Evolutionary conservation across 306 rosid species (phyloP), one percentile per base, ranked within the genome.

Genomic region (Cicer chorassanicum): DNA sequence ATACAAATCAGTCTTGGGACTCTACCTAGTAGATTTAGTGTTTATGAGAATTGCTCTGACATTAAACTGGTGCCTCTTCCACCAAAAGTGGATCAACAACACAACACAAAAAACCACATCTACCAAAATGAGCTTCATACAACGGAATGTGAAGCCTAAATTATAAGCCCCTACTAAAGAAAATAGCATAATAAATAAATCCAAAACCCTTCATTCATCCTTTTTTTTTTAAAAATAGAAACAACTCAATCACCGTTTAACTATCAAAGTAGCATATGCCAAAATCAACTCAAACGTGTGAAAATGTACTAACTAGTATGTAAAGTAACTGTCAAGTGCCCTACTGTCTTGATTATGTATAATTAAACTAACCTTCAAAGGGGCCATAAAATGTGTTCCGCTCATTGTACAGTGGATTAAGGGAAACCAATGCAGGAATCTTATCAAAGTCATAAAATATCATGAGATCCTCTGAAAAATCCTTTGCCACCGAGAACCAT

Each of bases 401-500:
- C 79, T 95, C 98, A 68, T 85, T 75, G 86, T 85, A 95, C 41
- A 9, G 77, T 44, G 86, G 99, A 84, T 88, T 90, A 56, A 90
- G 75, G 24, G 94, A 84, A 77, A 90, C 91, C 88, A 95, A 82
- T 16, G 99, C 92, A 49, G 98, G 98, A 89, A 85, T 84, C 86
- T 90, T 95, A 77, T 92, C 97, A 71, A 95, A 95, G 82, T 95
- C 93, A 71, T 90, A 86, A 67, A 70, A 21, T n/a, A 89, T 53
- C 97, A 89, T 95, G 50, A 77, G 75, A 78, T 95, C 95, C 87
- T 92, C 99, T 0, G 99, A 90, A 80, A 95, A 90, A 72, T 84
- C 96, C 84, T 87, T 90, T 24, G 93, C 98, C 79, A 95, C 97
- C 8, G 97, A 84, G 82, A 95, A 95, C 99, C 98, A 95, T 44